Base-by-base conservation (phyloP, 768 basidiomycete species). In the Termitomyces titanicus region DNA sequence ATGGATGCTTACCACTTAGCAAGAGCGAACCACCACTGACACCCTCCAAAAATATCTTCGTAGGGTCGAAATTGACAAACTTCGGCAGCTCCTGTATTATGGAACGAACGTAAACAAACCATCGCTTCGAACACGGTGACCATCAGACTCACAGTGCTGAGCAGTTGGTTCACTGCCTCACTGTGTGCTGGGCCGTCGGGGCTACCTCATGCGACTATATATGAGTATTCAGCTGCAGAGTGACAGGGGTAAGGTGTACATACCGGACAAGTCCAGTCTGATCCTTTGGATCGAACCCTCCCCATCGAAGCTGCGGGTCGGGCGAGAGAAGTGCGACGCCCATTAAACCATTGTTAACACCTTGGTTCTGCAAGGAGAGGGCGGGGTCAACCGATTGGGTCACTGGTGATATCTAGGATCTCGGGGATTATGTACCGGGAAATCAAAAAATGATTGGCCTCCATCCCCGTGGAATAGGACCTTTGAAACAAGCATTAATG, bases 311-410 rank as follows among this genome's bases (percentile, higher is more conserved):
- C 12, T 63, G 35, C 12, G 61, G 54, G 44, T 64, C 63, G 17
- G 63, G 63, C 15, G 63, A 53, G n/a, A 64, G 57, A 5, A 64
- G 38, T 1, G 63, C 63, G n/a, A 64, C 63, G 13, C 63, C 63
- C 63, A 64, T 64, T 4, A 63, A 55, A 8, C 53, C 53, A 37
- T 55, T 54, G 46, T 63, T 61, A 15, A 63, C 57, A 13, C 57
- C 62, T 11, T 40, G 20, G 20, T 20, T 39, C 38, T 40, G 39
- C 13, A 3, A 1, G 13, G 18, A 40, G 2, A 9, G 3, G 39
- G 10, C 10, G 20, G 20, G 17, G 5, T 29, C 9, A 29, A 29
- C 29, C 29, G 29, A 29, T 29, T 29, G n/a, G n/a, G n/a, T n/a
- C n/a, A n/a, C n/a, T 29, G 29, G 9, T 4, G 9, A 29, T 29